phyloP scores from a whole-genome alignment of 2,329 filamentous ascomycete genomes.

The Aspergillus sp. region DNA sequence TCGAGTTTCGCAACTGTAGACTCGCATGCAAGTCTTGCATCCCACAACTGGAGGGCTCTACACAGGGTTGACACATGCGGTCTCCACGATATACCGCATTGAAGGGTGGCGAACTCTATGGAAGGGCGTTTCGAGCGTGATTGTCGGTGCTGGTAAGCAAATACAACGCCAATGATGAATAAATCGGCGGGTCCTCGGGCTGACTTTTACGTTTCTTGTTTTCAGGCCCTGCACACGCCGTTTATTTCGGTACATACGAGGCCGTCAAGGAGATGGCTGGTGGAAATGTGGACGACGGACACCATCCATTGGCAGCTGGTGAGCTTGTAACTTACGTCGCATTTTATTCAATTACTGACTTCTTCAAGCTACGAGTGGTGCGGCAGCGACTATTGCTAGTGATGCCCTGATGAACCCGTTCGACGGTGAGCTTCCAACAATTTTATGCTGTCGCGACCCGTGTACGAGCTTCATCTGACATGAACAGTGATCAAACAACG shows the following conservation, averaged over 20 bases:
- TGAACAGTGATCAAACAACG: conserved; percentile 91
- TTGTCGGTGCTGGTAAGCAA: conserved; percentile 81
- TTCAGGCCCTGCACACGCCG: conserved; percentile 87
- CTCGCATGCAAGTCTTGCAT: conserved; percentile 95
- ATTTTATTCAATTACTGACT: conserved; percentile 33
- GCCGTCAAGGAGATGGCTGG: conserved; percentile 94
- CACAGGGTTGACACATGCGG: conserved; percentile 86
- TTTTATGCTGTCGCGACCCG: not conserved
- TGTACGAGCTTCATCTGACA: conserved; percentile 6
- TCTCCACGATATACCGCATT: conserved; percentile 84
- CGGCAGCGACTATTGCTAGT: conserved; percentile 91
- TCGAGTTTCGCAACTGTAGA: conserved; percentile 54
- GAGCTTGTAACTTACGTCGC: conserved; percentile 31
- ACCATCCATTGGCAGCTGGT: conserved; percentile 94
- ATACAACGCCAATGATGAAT: not conserved
- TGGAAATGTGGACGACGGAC: conserved; percentile 77
- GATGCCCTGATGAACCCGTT: conserved; percentile 99
- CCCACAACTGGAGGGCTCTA: conserved; percentile 78
- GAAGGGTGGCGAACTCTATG: conserved; percentile 91
- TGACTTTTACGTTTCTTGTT: conserved; percentile 13
- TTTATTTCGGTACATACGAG: conserved; percentile 98
- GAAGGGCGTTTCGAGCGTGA: conserved; percentile 94
- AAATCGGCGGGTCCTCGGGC: not conserved
- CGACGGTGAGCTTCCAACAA: conserved; percentile 66
- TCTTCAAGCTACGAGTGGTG: conserved; percentile 77